Conservation (phyloP, 306 rosid species). For the Pyrus communis region DNA sequence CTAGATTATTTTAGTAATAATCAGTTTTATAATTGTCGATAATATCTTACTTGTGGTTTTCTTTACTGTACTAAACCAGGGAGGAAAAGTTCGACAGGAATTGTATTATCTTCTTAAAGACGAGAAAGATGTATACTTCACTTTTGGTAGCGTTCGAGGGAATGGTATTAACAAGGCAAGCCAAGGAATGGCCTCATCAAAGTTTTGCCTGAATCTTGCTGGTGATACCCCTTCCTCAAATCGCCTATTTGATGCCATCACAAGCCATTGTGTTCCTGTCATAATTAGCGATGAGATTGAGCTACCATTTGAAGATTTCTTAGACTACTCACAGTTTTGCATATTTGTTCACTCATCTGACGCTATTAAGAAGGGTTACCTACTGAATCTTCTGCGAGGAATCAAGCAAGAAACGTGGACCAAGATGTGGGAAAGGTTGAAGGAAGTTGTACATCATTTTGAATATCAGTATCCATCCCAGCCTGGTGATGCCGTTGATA, state of each 20-base stretch:
- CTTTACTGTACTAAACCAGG: constrained; percentile 33
- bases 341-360: constrained; percentile 52
- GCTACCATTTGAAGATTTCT: constrained; percentile 75
- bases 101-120: constrained; percentile 83
- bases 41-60: background rate
- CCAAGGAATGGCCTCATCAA: constrained; percentile 75
- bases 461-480: constrained; percentile 77
- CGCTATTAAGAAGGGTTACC: constrained; percentile 54
- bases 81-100: constrained; percentile 87
- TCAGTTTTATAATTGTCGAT: background rate
- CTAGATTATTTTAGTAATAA: background rate
- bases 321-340: constrained; percentile 79
- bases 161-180: constrained; percentile 63
- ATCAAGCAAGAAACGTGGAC: constrained; percentile 58
- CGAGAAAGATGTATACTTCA: constrained; percentile 65
- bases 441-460: constrained; percentile 48
- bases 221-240: constrained; percentile 95
- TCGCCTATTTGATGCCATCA: constrained; percentile 81
- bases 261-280: constrained; percentile 88
- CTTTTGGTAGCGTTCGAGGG: constrained; percentile 62
- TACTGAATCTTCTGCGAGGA: constrained; percentile 59
- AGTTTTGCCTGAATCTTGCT: constrained; percentile 79
- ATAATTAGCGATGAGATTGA: constrained; percentile 79
- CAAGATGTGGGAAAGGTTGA: constrained; percentile 72
- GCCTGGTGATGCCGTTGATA: constrained; percentile 65